phyloP scores from a whole-genome alignment of 2,329 filamentous ascomycete genomes.

The Alternaria conjuncta region DNA sequence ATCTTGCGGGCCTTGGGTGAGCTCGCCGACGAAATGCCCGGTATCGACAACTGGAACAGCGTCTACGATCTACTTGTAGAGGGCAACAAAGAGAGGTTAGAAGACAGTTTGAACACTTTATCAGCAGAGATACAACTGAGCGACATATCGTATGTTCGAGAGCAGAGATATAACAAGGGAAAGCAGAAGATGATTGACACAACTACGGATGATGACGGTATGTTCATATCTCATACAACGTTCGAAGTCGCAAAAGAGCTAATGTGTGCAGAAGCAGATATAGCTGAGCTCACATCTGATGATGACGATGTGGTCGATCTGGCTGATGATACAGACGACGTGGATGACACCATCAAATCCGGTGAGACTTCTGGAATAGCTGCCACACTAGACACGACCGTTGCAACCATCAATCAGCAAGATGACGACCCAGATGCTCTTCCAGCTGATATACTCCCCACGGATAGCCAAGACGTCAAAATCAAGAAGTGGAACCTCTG shows the following conservation, averaged over 20 bases:
- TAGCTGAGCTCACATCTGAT: too few relatives aligned
- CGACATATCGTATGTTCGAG: not conserved
- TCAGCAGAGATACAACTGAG: not conserved
- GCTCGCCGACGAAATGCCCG: not conserved
- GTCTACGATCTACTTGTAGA: not conserved
- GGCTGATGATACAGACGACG: not conserved
- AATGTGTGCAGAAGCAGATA: not conserved
- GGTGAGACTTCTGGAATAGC: not conserved
- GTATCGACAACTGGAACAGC: not conserved
- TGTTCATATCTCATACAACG: not conserved
- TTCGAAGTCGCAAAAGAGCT: not conserved
- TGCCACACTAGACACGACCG: too few relatives aligned
- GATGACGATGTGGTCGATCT: not conserved
- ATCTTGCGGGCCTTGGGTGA: not conserved
- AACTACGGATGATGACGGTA: not conserved
- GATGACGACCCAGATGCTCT: not conserved
- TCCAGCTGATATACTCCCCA: not conserved
- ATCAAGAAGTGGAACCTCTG: too few relatives aligned
- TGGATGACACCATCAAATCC: accelerated
- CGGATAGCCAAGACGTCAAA: too few relatives aligned
- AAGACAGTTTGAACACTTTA: not conserved
- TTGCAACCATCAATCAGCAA: too few relatives aligned
- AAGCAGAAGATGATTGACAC: not conserved
- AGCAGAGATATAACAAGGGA: not conserved
- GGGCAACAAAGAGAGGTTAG: not conserved